Evolutionary conservation across 768 basidiomycete genomes (phyloP).

Genomic region (Suillus americanus): DNA sequence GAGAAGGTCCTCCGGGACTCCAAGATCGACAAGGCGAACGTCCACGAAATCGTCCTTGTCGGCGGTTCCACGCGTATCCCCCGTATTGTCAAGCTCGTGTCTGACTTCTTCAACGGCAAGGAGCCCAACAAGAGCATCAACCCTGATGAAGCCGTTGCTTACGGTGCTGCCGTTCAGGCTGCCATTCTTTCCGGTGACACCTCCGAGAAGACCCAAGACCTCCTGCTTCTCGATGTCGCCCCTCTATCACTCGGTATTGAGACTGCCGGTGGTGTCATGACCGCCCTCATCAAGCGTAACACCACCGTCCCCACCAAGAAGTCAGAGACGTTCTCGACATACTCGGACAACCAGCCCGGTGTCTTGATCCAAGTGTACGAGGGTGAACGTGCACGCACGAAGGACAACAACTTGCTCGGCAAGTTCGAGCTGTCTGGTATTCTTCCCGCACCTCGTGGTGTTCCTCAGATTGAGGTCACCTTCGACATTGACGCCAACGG

Average conservation of each 20-base stretch:
- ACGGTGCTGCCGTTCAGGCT: slow-evolving; percentile 98
- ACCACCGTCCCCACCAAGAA: slow-evolving; percentile 99
- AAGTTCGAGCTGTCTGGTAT: slow-evolving; percentile 98
- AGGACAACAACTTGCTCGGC: slow-evolving; percentile 98
- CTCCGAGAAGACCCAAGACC: slow-evolving; percentile 96
- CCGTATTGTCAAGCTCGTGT: slow-evolving; percentile 94
- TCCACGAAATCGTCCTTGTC: slow-evolving; percentile 97
- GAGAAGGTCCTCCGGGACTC: slow-evolving; percentile 98
- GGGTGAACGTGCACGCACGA: slow-evolving; percentile 97
- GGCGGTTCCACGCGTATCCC: slow-evolving; percentile 99
- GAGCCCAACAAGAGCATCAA: slow-evolving; percentile 99
- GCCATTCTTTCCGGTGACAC: slow-evolving; percentile 98
- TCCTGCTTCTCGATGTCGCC: slow-evolving; percentile 92
- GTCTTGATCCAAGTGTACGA: slow-evolving; percentile 98
- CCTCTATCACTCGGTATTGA: slow-evolving; percentile 94
- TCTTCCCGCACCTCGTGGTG: slow-evolving; percentile 95
- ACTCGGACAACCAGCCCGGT: slow-evolving; percentile 98
- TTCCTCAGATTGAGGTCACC: slow-evolving; percentile 96
- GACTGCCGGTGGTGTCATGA: slow-evolving; percentile 99
- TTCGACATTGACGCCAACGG: slow-evolving; percentile 98
- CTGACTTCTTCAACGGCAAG: slow-evolving; percentile 98
- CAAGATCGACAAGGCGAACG: slow-evolving; percentile 94
- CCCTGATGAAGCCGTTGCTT: slow-evolving; percentile 98
- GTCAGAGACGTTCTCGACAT: slow-evolving; percentile 97
- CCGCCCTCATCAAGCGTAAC: slow-evolving; percentile 96